Evolutionary conservation across 2,329 filamentous ascomycete species (phyloP), one percentile per base, ranked within the genome.

Genomic region (Colletotrichum ledebouriae): DNA sequence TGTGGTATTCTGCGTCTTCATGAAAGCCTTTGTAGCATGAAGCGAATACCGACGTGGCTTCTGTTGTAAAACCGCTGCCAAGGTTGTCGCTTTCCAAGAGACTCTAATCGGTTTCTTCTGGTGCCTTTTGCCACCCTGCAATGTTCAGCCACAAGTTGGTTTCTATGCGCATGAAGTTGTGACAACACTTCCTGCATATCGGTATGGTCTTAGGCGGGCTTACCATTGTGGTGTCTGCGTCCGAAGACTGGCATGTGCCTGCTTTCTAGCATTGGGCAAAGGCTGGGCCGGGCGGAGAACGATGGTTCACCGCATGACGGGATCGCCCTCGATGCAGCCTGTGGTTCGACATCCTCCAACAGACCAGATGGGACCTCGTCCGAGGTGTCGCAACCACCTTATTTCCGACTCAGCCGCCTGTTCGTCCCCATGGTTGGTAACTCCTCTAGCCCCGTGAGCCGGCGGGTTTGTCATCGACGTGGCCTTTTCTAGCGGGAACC

Each of bases 131-230:
- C 17, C 17, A 17, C 17, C 17, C 17, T 17, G 17, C 17, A 17
- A 17, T 17, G 17, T 17, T 17, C 17, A 17, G 17, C 17, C 17
- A 17, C 17, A 17, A 17, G 17, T 25, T 25, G 3, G 56, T 50
- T 60, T 66, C 61, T 41, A 66, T 65, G 61, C 49, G 61, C 66
- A 69, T 69, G 55, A 69, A 55, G 63, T 17, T 46, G 55, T 60
- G 47, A 60, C 49, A 69, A 47, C 34, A 42, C 47, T 63, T 34
- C 29, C 34, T 9, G 17, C 39, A 22, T n/a, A 20, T 4, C 25
- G 3, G 25, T 4, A 5, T 25, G 25, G 25, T 4, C 25, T 62
- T 41, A 25, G 25, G 37, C 20, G 22, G 53, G 58, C 41, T 44
- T 44, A 49, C 41, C 37, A 17, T 39, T 20, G 34, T 17, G 29